A percentile compares a stretch with the other conserved stretches of the same genome.
Conservation (phyloP, 2,329 filamentous ascomycete genomes). For the Zalaria sp. region DNA sequence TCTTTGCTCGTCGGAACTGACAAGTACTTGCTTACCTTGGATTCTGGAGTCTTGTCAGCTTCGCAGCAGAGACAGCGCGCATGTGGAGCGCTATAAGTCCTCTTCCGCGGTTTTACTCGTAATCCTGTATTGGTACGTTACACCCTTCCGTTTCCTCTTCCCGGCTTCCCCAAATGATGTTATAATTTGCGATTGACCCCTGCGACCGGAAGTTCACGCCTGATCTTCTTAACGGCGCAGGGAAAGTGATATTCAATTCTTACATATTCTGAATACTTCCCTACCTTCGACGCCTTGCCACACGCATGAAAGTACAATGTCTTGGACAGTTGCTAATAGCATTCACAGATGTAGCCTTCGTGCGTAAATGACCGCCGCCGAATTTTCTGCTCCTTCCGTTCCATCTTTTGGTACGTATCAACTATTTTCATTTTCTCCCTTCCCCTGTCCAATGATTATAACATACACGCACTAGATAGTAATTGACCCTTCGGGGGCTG, state of each 20-base stretch:
- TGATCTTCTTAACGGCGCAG: conserved; percentile 67
- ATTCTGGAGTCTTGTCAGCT: too few species aligned
- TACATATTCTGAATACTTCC: conserved; percentile 82
- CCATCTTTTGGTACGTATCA: too few species aligned
- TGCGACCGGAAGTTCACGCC: conserved; percentile 76
- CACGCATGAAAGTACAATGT: background rate
- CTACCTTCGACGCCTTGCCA: background rate
- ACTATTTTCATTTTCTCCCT: background rate
- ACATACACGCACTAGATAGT: conserved; percentile 42
- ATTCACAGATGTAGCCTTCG: too few species aligned
- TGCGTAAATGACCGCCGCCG: too few species aligned
- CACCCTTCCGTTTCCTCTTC: background rate
- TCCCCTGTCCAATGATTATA: conserved; percentile 49
- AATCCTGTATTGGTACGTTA: conserved; percentile 5
- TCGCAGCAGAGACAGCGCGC: too few species aligned
- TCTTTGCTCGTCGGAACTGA: too few species aligned
- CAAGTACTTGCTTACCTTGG: too few species aligned
- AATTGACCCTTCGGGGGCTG: conserved; percentile 21
- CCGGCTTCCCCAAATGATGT: conserved; percentile 50
- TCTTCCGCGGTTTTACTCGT: background rate
- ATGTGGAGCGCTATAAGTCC: too few species aligned
- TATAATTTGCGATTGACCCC: conserved; percentile 99
- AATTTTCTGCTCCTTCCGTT: too few species aligned
- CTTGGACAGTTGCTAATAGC: too few species aligned
- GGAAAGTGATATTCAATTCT: conserved; percentile 75